A percentile compares a stretch with the other conserved stretches of the same genome.
phyloP scores from a whole-genome alignment of 108 stramenopile species.

The Cyclotella kingstonii region DNA sequence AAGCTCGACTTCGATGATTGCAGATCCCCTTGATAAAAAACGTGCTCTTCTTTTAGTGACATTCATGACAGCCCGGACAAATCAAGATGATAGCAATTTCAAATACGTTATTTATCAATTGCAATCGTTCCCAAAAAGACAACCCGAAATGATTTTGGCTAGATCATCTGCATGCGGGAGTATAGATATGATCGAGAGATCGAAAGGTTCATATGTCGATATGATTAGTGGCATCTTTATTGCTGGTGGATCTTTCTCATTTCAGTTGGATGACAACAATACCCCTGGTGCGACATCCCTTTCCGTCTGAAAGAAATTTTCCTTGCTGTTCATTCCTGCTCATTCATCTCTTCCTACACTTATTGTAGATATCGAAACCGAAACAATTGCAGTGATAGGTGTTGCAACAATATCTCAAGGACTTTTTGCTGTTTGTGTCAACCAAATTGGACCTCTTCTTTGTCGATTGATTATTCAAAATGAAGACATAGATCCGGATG shows the following conservation, averaged over 20 bases:
- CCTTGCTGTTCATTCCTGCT: not conserved
- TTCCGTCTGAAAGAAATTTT: not conserved
- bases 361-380: not conserved
- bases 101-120: constrained; percentile 36
- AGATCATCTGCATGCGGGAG: constrained; percentile 12
- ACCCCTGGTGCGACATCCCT: too few relatives aligned
- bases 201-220: constrained; percentile 3
- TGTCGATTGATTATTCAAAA: constrained; percentile 8
- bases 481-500: too few relatives aligned
- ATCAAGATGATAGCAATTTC: constrained; percentile 4
- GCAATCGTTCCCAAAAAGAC: constrained; percentile 8
- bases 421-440: constrained; percentile 16
- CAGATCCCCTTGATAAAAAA: constrained; percentile 16
- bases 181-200: constrained; percentile 8
- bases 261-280: constrained; percentile 23
- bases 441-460: constrained; percentile 6
- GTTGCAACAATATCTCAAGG: constrained; percentile 26
- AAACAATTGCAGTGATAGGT: constrained; percentile 19
- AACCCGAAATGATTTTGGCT: constrained; percentile 19
- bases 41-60: constrained; percentile 36
- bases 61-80: not conserved
- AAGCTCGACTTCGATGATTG: constrained; percentile 26
- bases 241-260: constrained; percentile 36
- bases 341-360: not conserved
- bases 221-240: constrained; percentile 31